These are phyloP conservation scores for Rhododendron simsii DNA, from an alignment of 148 eudicot genomes.

Conservation along the genomic window DNA sequence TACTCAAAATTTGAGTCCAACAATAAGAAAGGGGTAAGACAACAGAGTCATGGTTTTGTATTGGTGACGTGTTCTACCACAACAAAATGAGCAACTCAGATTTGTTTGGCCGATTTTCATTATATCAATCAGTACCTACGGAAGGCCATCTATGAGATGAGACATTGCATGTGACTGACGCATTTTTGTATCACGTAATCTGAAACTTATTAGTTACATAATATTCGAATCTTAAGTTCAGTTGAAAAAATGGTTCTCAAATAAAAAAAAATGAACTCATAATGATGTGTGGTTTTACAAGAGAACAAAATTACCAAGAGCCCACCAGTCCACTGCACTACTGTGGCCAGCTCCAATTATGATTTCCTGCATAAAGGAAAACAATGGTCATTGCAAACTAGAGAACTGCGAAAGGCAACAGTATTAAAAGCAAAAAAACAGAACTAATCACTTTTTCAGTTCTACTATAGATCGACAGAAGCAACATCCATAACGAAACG, in stretches of 20 bases:
- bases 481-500: neutral
- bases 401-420: neutral
- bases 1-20: neutral
- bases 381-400: neutral
- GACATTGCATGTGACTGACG: neutral
- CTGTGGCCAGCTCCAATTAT: constrained; percentile 89
- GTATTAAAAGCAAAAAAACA: neutral
- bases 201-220: neutral
- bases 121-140: neutral
- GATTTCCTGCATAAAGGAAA: constrained; percentile 58
- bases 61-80: neutral
- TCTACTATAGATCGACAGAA: neutral
- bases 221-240: neutral
- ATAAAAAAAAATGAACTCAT: neutral
- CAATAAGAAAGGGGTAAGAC: neutral
- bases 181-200: neutral
- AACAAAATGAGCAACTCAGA: neutral
- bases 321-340: constrained; percentile 99
- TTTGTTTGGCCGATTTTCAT: neutral
- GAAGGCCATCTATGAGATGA: neutral
- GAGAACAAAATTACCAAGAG: constrained; percentile 59
- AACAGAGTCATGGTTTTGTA: neutral
- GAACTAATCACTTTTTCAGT: neutral
- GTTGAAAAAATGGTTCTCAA: neutral
- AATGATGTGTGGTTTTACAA: neutral